Base-by-base conservation (phyloP, 2,329 filamentous ascomycete species). In the Neospermospora avenae region DNA sequence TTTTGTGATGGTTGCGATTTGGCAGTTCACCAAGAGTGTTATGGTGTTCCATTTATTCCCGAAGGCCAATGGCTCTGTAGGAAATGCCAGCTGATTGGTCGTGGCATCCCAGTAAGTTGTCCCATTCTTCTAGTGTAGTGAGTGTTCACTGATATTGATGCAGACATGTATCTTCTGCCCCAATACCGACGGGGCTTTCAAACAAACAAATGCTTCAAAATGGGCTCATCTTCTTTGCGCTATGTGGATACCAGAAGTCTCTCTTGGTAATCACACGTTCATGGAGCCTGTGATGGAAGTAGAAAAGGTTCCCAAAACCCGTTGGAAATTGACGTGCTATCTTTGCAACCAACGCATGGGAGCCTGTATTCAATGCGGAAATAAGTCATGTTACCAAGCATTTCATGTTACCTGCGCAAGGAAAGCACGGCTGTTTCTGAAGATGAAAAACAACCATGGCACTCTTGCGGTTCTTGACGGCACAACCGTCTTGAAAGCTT, bases 271-370 rank as follows among this genome's bases (percentile, higher is more conserved):
- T 71, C 89, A 91, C 63, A 96, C 93, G 7, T 95, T 98, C 73
- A 97, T 98, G 91, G 95, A 99, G 71, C 95, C 95, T 0, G 92
- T 99, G 54, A 96, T 95, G 80, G 95, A 98, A 68, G 91, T 99
- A 37, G 95, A 99, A 73, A 97, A 97, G 75, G 93, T 99, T 3
- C 95, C 95, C 0, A 95, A 92, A 73, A 93, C 88, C 63, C 84
- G 95, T 63, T 99, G 95, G 95, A 96, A 90, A 74, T 79, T 97
- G 71, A 87, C 84, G 42, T 99, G 95, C 77, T 99, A 99, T 74
- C 96, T 99, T 59, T 99, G 95, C 77, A 89, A 92, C 66, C 95
- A 99, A 76, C 89, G 88, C 69, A 99, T 99, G 95, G 95, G 95
- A 22, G 93, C 95, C 42, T 98, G 93, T 74, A 97, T 99, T 62